These are phyloP conservation scores for Cryphonectria japonica DNA, from an alignment of 2,329 filamentous ascomycete species.

Conservation along the genomic window DNA sequence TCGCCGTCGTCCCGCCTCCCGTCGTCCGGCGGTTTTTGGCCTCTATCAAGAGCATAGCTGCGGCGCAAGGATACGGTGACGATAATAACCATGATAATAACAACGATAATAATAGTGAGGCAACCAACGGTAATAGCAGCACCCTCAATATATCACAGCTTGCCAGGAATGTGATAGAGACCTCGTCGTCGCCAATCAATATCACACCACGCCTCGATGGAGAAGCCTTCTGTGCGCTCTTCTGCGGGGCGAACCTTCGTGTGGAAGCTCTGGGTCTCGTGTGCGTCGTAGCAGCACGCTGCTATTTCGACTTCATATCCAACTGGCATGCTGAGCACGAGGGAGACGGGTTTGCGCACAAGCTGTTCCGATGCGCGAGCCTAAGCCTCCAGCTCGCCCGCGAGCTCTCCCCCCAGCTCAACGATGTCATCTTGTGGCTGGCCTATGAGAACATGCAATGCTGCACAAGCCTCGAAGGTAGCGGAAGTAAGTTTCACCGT, in stretches of 20 bases:
- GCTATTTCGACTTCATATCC: background rate
- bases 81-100: background rate
- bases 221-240: constrained; percentile 8
- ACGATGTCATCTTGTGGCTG: constrained; percentile 13
- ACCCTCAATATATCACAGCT: background rate
- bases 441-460: background rate
- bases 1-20: constrained; percentile 1
- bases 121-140: no score
- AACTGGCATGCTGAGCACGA: background rate
- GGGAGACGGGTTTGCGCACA: background rate
- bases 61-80: background rate
- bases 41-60: background rate
- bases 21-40: background rate
- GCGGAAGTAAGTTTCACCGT: background rate
- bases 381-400: constrained; percentile 6
- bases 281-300: background rate
- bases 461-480: background rate
- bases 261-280: constrained; percentile 8
- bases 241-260: constrained; percentile 6
- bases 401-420: constrained; percentile 8
- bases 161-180: background rate
- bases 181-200: background rate
- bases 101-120: background rate
- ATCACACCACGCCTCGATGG: constrained; percentile 4
- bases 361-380: constrained; percentile 7